phyloP scores from a whole-genome alignment of 352 stramenopile species.

The Phytophthora melonis region DNA sequence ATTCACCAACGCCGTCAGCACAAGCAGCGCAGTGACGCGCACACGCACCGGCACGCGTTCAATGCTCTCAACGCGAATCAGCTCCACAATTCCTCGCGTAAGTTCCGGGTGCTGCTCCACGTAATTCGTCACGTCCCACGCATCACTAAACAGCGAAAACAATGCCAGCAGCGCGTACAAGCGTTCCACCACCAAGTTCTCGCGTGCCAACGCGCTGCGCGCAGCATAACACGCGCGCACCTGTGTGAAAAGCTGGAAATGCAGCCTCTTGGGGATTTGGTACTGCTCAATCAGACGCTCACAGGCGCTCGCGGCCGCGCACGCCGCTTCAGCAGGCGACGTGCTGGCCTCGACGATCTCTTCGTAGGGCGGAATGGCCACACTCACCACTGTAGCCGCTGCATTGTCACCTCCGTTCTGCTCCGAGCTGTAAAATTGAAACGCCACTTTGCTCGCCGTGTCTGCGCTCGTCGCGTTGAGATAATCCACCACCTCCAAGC shows the following conservation, averaged over 20 bases:
- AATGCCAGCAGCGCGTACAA: slow-evolving; percentile 75
- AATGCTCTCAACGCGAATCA: slow-evolving; percentile 77
- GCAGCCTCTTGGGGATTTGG: slow-evolving; percentile 66
- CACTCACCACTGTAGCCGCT: slow-evolving; percentile 45
- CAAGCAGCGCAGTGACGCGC: slow-evolving; percentile 68
- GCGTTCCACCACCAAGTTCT: slow-evolving; percentile 73
- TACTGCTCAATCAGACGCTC: slow-evolving; percentile 64
- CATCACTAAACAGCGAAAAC: slow-evolving; percentile 82
- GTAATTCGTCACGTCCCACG: slow-evolving; percentile 80
- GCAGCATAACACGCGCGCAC: slow-evolving; percentile 61
- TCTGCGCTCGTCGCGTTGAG: slow-evolving; percentile 33
- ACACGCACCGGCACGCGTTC: slow-evolving; percentile 69
- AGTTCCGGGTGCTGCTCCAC: slow-evolving; percentile 84
- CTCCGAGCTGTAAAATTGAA: slow-evolving; percentile 77
- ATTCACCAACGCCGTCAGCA: slow-evolving; percentile 83
- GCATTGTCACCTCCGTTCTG: slow-evolving; percentile 23
- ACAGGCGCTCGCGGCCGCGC: slow-evolving; percentile 52
- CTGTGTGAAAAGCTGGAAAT: slow-evolving; percentile 78
- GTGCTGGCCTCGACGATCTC: slow-evolving; percentile 34
- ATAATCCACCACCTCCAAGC: slow-evolving; percentile 76
- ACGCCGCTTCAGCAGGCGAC: slow-evolving; percentile 35
- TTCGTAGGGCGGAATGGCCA: slow-evolving; percentile 49
- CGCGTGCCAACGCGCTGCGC: slow-evolving; percentile 39
- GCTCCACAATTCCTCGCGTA: slow-evolving; percentile 72
- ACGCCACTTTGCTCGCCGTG: slow-evolving; percentile 31